Conservation (phyloP, 1,139 yeast genomes). For the Pneumocystis sp. region DNA sequence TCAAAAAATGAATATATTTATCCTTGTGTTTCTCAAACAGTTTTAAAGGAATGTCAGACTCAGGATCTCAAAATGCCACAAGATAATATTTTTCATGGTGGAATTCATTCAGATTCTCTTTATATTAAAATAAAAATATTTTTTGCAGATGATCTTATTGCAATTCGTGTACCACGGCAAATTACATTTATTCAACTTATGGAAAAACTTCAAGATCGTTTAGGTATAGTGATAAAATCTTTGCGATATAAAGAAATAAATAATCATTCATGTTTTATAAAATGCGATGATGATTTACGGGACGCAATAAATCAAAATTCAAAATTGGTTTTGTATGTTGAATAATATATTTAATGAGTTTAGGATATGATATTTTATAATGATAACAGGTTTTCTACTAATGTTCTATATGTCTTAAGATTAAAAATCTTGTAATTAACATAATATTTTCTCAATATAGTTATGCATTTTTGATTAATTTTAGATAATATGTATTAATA, state of each 20-base stretch:
- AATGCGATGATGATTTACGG: constrained; percentile 22
- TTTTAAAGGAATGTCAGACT: constrained; percentile 2
- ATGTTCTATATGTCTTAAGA: background rate
- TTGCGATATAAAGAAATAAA: constrained; percentile 22
- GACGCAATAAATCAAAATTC: background rate
- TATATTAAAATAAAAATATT: constrained; percentile 65
- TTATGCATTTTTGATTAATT: background rate
- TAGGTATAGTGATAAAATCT: constrained; percentile 24
- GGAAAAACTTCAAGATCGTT: constrained; percentile 49
- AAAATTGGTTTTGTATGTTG: background rate
- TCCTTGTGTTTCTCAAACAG: background rate
- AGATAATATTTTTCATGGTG: constrained; percentile 17
- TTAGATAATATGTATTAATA: background rate
- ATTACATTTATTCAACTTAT: constrained; percentile 48
- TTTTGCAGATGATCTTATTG: constrained; percentile 81
- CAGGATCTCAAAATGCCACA: constrained; percentile 2
- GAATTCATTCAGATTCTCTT: constrained; percentile 13
- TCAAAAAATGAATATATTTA: background rate
- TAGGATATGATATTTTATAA: background rate
- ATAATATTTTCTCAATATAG: background rate
- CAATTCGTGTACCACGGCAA: constrained; percentile 54
- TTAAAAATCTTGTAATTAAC: background rate
- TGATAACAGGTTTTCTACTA: background rate
- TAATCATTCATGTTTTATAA: constrained; percentile 20
- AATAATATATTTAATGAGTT: background rate